Evolutionary conservation across 768 basidiomycete genomes (phyloP).

Genomic region (Macrolepiota albuminosa): DNA sequence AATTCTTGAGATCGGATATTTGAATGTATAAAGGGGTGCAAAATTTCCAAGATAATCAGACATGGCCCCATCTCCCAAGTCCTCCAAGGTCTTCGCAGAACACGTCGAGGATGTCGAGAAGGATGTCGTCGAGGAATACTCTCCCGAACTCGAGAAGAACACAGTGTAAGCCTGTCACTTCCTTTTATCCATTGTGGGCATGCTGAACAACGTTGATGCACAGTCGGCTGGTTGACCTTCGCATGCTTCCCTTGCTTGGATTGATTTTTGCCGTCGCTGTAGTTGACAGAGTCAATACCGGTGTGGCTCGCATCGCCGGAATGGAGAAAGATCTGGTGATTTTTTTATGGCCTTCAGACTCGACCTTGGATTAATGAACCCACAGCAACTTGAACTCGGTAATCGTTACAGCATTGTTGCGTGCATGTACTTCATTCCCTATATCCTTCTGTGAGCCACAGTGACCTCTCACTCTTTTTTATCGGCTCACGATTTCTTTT

Average conservation of each 20-base stretch:
- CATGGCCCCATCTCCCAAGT: not conserved
- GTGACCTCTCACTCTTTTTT: not conserved
- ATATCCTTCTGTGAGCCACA: slow-evolving; percentile 33
- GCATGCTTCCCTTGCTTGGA: slow-evolving; percentile 30
- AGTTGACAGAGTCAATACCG: slow-evolving; percentile 30
- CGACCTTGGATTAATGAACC: not conserved
- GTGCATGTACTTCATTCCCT: slow-evolving; percentile 39
- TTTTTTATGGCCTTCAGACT: not conserved
- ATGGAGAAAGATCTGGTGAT: slow-evolving; percentile 31
- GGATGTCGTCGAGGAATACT: not conserved
- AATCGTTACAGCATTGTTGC: slow-evolving; percentile 34
- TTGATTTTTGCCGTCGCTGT: slow-evolving; percentile 28
- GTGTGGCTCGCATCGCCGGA: slow-evolving; percentile 29
- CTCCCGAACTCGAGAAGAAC: not conserved
- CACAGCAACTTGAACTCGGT: slow-evolving; percentile 25
- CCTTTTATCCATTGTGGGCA: not conserved
- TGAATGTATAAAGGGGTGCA: not conserved
- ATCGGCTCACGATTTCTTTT: not conserved
- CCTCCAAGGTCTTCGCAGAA: not conserved
- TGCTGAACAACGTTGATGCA: not conserved
- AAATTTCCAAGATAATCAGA: not conserved
- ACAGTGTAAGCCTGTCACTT: not conserved
- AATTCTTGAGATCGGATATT: not conserved
- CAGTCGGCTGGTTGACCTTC: slow-evolving; percentile 27
- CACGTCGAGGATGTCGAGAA: not conserved